Evolutionary conservation across 805 yeast genomes (phyloP).

Genomic region (Ogataea parapolymorpha): DNA sequence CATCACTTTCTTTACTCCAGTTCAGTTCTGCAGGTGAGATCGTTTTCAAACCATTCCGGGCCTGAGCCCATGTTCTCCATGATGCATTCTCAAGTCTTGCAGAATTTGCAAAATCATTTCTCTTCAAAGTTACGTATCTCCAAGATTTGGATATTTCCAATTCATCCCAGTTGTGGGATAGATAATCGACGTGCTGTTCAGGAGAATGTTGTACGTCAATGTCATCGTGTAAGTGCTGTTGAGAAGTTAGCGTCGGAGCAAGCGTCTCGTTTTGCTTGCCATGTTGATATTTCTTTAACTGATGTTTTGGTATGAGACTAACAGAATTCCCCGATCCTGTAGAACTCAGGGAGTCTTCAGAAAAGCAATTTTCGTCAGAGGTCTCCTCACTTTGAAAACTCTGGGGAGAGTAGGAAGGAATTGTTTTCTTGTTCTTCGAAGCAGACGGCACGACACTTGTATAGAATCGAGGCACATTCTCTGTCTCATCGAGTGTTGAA

Average conservation of each 20-base stretch:
- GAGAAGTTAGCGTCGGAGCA: constrained; percentile 9
- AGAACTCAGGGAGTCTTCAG: constrained; percentile 30
- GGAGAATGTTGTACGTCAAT: constrained; percentile 78
- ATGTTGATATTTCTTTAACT: constrained; percentile 24
- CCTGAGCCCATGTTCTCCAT: constrained; percentile 97
- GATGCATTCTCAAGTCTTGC: constrained; percentile 81
- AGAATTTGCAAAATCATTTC: constrained; percentile 79
- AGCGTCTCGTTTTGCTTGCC: constrained; percentile 8
- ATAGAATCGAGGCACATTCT: constrained; percentile 27
- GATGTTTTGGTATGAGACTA: constrained; percentile 32
- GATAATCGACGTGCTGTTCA: constrained; percentile 86
- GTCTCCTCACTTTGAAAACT: constrained; percentile 27
- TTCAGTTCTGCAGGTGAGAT: constrained; percentile 88
- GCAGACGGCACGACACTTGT: constrained; percentile 26
- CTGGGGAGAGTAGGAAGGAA: constrained; percentile 22
- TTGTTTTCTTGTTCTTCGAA: constrained; percentile 11
- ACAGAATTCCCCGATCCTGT: constrained; percentile 23
- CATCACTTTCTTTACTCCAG: constrained; percentile 97
- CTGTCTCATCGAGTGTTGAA: constrained; percentile 19
- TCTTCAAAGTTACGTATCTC: constrained; percentile 82
- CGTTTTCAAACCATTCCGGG: constrained; percentile 66
- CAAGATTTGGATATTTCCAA: constrained; percentile 90
- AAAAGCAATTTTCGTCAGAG: constrained; percentile 25
- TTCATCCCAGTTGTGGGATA: constrained; percentile 95
- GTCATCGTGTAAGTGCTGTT: constrained; percentile 72